Conservation (phyloP, 2,329 filamentous ascomycete genomes). For the Paecilomyces sp. region DNA sequence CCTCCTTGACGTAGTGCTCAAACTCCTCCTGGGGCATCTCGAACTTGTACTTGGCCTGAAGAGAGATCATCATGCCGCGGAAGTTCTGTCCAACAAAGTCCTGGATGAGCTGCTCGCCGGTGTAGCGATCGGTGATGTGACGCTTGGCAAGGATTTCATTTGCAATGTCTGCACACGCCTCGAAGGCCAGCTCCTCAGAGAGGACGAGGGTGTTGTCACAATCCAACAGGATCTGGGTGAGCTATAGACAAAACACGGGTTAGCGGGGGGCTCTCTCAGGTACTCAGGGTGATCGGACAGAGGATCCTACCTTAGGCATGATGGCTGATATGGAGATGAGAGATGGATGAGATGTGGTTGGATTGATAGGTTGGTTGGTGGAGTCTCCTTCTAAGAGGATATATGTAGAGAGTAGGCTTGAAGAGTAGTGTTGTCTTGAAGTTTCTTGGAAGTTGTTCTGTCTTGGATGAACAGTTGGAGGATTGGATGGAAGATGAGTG, state of each 20-base stretch:
- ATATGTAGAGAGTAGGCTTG: not conserved
- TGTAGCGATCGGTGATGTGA: conserved; percentile 62
- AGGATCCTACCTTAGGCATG: conserved; percentile 26
- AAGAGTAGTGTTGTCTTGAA: too few relatives aligned
- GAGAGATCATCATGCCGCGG: conserved; percentile 76
- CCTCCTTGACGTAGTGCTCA: conserved; percentile 64
- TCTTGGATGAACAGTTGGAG: not conserved
- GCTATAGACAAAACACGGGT: conserved; percentile 32
- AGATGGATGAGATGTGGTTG: not conserved
- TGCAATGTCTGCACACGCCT: conserved; percentile 81
- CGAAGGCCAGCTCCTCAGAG: conserved; percentile 84
- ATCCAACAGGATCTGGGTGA: conserved; percentile 67
- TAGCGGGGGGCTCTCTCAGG: conserved; percentile 10
- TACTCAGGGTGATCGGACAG: not conserved
- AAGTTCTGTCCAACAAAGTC: conserved; percentile 95
- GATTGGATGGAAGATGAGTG: not conserved
- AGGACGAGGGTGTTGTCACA: conserved; percentile 86
- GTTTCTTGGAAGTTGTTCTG: too few relatives aligned
- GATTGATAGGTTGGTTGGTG: not conserved
- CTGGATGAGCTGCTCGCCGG: conserved; percentile 66
- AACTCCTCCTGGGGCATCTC: conserved; percentile 60
- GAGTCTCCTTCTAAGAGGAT: not conserved
- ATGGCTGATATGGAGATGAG: not conserved
- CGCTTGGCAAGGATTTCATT: conserved; percentile 73
- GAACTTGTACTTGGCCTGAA: conserved; percentile 72